Percentiles rank a stretch among this genome's conserved stretches.
Evolutionary conservation across 805 yeast genomes (phyloP).

Genomic region (Saccharomycopsis fermentans): DNA sequence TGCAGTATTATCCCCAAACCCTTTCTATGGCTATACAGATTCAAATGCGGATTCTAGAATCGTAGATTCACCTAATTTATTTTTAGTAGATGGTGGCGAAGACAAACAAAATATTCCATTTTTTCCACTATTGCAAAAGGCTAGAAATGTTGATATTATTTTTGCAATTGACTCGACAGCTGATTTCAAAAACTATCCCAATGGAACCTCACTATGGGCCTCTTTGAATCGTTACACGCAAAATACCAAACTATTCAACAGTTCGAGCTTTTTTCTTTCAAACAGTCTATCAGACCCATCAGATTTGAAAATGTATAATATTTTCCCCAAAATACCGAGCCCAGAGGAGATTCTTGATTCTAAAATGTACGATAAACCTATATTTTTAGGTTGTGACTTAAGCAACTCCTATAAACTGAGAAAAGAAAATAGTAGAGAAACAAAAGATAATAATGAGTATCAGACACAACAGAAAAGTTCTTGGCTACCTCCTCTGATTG

Average conservation of each 20-base stretch:
- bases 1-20: constrained; percentile 44
- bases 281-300: background rate
- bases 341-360: constrained; percentile 34
- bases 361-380: constrained; percentile 50
- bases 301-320: constrained; percentile 26
- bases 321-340: constrained; percentile 59
- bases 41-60: constrained; percentile 22
- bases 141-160: constrained; percentile 51
- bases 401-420: constrained; percentile 7
- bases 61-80: constrained; percentile 26
- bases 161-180: constrained; percentile 53
- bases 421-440: background rate
- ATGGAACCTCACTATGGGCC: constrained; percentile 41
- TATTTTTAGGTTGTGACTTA: constrained; percentile 74
- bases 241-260: background rate
- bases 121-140: constrained; percentile 51
- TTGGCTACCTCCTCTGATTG: constrained; percentile 64
- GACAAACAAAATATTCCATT: constrained; percentile 66
- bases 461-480: background rate
- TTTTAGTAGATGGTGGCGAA: constrained; percentile 71
- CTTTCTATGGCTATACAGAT: constrained; percentile 33
- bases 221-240: constrained; percentile 27
- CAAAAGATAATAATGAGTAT: background rate
- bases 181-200: constrained; percentile 45
- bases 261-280: background rate